Base-by-base conservation (phyloP, 306 rosid genomes). In the Hippophae rhamnoides region DNA sequence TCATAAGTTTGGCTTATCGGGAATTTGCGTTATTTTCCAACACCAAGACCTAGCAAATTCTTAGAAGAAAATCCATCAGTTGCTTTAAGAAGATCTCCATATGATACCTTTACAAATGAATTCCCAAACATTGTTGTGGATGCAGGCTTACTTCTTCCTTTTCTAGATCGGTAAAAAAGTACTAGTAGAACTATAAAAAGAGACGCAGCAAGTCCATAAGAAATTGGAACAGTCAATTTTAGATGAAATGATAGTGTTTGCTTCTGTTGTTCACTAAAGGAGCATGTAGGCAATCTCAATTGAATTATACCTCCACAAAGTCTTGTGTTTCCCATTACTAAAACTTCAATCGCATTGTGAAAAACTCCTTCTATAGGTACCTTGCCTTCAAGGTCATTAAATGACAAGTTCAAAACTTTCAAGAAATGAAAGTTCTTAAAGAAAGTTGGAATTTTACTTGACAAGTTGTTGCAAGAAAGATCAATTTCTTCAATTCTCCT, bases 401-500 rank as follows among this genome's bases (percentile, higher is more conserved):
- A 43, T 3, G 63, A 58, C 2, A 58, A 5, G 38, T 44, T 58
- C 42, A 44, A 14, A 58, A 8, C 6, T 4, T 5, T 9, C 7
- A 57, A 5, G 3, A 23, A 9, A 8, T 7, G 5, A 9, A 44
- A 23, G n/a, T 31, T 25, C 6, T 58, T 31, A 8, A 58, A 14
- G 9, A n/a, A 43, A 1, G 9, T 4, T 23, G 63, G 63, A 58
- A 58, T 58, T 43, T 43, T 40, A 6, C 52, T 18, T 3, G 52
- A 45, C 8, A 59, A 59, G 12, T 59, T 25, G 13, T 59, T 58
- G 7, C 50, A 41, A 8, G 63, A 59, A 45, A 59, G 63, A 48
- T 59, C 63, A 23, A 59, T 10, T 9, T 59, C 49, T 6, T 0
- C 41, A 23, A 59, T 6, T 38, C 42, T 42, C 26, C 47, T 59